Percentiles rank a stretch among this genome's conserved stretches.
phyloP scores from a whole-genome alignment of 257 asterid species.

The Nyctanthes arbortristis region DNA sequence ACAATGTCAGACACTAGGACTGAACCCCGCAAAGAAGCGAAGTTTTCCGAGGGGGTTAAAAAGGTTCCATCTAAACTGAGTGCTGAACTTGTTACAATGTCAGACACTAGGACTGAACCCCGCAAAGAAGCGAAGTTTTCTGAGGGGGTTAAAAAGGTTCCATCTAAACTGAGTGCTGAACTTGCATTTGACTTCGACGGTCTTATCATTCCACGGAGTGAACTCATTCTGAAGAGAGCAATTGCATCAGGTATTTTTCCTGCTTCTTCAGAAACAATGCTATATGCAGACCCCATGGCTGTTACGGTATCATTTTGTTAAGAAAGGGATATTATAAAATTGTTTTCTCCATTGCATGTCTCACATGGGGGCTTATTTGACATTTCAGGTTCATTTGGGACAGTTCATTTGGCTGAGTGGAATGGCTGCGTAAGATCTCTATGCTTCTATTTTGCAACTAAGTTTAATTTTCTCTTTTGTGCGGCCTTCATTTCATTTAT shows the following conservation, averaged over 20 bases:
- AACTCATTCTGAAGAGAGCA: slow-evolving; percentile 75
- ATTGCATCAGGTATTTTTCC: slow-evolving; percentile 79
- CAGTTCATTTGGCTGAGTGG: slow-evolving; percentile 99
- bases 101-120: slow-evolving; percentile 41
- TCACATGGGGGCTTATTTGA: slow-evolving; percentile 11
- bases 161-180: slow-evolving; percentile 46
- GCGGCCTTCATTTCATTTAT: slow-evolving; percentile 17
- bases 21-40: slow-evolving; percentile 34
- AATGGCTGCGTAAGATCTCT: slow-evolving; percentile 83
- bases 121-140: slow-evolving; percentile 42
- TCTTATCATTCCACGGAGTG: slow-evolving; percentile 83
- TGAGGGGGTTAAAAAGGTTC: slow-evolving; percentile 49
- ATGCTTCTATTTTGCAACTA: slow-evolving; percentile 22
- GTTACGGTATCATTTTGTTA: background rate
- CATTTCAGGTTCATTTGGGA: slow-evolving; percentile 92
- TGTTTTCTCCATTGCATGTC: slow-evolving; percentile 17
- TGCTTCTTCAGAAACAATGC: slow-evolving; percentile 23
- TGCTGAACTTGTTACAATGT: slow-evolving; percentile 46
- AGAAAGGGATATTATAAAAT: slow-evolving; percentile 2
- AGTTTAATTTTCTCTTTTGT: slow-evolving; percentile 16
- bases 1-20: slow-evolving; percentile 37
- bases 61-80: slow-evolving; percentile 41
- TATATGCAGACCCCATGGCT: background rate
- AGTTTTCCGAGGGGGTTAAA: slow-evolving; percentile 54
- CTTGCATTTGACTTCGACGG: slow-evolving; percentile 66